Evolutionary conservation across 129 eudicot genomes (phyloP), one percentile per base, ranked within the genome.

Genomic region (Scalesia atractyloides): DNA sequence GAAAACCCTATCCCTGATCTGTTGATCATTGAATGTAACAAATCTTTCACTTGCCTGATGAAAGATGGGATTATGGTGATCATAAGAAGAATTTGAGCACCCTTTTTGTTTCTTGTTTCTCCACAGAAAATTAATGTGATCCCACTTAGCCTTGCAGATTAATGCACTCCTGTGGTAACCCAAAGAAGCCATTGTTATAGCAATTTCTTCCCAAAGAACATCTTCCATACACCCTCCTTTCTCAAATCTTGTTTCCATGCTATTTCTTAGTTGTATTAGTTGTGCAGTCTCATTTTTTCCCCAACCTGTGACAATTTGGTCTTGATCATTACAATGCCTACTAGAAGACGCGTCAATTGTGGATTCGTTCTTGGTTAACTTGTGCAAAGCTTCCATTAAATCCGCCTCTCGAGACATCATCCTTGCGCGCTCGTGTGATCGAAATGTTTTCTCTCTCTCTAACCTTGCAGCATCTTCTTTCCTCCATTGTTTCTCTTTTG

Each of bases 401-500:
- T 87, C 89, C 0, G 84, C 69, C 50, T 95, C 96, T 2, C 96
- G 84, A 4, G 93, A 83, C 80, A 88, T 97, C 59, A 95, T 88
- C 94, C 91, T 82, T 6, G 94, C 91, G 58, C 96, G 71, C 52
- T 95, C 94, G 9, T 66, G 80, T 17, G 87, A 86, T 91, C 96
- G 86, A 66, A 86, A 82, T 75, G 68, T 80, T 44, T 78, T 91
- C 57, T 84, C 92, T 47, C 77, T 77, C 3, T 90, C 96, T 0
- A 85, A 70, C 73, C 99, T 81, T 7, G 75, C 89, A 16, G 57
- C 82, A 65, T 84, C 97, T 83, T 88, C 89, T 64, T 85, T 88
- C 86, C 97, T 88, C 99, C 99, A 88, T 64, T 83, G 88, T 11
- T 86, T 91, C 70, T 95, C 97, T 59, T 96, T 84, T 36, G 54